phyloP scores from a whole-genome alignment of 2,329 filamentous ascomycete species.

The Botrytis fragariae region DNA sequence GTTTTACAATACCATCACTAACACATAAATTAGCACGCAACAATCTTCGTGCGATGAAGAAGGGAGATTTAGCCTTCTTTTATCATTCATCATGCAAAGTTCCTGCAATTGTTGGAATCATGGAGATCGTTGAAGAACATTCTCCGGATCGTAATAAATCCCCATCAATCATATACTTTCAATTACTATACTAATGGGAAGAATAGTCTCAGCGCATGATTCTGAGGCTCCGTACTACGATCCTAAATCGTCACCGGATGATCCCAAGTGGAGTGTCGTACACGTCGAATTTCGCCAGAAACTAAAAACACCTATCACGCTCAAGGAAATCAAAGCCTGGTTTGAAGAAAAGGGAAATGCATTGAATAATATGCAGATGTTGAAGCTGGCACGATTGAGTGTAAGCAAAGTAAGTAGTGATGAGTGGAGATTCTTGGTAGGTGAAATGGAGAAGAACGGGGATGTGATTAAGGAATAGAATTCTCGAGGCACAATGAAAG shows the following conservation, averaged over 20 bases:
- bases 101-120: conserved; percentile 80
- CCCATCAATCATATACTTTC: not conserved
- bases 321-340: conserved; percentile 69
- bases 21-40: conserved; percentile 64
- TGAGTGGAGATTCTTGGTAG: conserved; percentile 53
- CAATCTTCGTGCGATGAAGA: conserved; percentile 87
- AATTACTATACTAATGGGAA: not conserved
- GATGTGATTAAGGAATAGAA: conserved; percentile 19
- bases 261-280: conserved; percentile 84
- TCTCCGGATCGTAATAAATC: conserved; percentile 64
- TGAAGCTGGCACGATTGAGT: conserved; percentile 79
- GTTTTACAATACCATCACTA: conserved; percentile 1
- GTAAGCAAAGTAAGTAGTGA: conserved; percentile 64
- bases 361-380: conserved; percentile 74
- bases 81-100: conserved; percentile 94
- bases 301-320: conserved; percentile 66
- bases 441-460: conserved; percentile 19
- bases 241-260: conserved; percentile 63
- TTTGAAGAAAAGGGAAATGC: conserved; percentile 51
- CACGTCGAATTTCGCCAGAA: conserved; percentile 86
- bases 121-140: conserved; percentile 86
- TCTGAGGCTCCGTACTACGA: conserved; percentile 79
- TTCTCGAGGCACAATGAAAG: no score
- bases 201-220: conserved; percentile 58
- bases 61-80: conserved; percentile 91